Evolutionary conservation across 768 basidiomycete genomes (phyloP).

Genomic region (Crucibulum laeve): DNA sequence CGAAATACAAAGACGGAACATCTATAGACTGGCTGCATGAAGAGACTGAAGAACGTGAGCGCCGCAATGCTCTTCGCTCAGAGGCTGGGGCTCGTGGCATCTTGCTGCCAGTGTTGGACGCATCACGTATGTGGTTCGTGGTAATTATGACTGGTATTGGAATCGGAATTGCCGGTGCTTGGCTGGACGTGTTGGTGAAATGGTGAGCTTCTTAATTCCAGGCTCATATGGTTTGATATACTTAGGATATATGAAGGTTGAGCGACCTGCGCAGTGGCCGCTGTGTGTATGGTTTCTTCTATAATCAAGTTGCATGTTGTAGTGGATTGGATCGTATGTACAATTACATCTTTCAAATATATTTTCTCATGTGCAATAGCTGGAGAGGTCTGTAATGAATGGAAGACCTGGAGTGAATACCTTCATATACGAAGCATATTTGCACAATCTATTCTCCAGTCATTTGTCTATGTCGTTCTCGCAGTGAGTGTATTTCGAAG

Average conservation of each 20-base stretch:
- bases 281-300: constrained; percentile 66
- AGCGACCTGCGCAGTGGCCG: constrained; percentile 66
- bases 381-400: constrained; percentile 62
- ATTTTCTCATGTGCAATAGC: constrained; percentile 30
- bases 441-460: constrained; percentile 59
- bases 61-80: constrained; percentile 42
- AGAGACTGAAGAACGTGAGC: constrained; percentile 57
- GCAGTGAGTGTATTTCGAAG: constrained; percentile 41
- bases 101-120: constrained; percentile 50
- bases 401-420: constrained; percentile 66
- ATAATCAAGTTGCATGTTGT: constrained; percentile 70
- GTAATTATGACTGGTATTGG: constrained; percentile 62
- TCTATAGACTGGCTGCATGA: constrained; percentile 71
- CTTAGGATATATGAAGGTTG: constrained; percentile 37
- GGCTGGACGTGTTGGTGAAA: constrained; percentile 69
- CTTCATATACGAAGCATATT: constrained; percentile 50
- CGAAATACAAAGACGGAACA: constrained; percentile 53
- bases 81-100: constrained; percentile 55
- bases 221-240: constrained; percentile 2
- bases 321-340: constrained; percentile 59
- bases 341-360: constrained; percentile 9
- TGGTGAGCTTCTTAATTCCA: constrained; percentile 39
- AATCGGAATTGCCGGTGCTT: constrained; percentile 65
- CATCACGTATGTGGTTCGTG: constrained; percentile 62
- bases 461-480: constrained; percentile 57